phyloP scores from a whole-genome alignment of 371 early-diverging fungal genomes.

The Choanephora cucurbitarum region DNA sequence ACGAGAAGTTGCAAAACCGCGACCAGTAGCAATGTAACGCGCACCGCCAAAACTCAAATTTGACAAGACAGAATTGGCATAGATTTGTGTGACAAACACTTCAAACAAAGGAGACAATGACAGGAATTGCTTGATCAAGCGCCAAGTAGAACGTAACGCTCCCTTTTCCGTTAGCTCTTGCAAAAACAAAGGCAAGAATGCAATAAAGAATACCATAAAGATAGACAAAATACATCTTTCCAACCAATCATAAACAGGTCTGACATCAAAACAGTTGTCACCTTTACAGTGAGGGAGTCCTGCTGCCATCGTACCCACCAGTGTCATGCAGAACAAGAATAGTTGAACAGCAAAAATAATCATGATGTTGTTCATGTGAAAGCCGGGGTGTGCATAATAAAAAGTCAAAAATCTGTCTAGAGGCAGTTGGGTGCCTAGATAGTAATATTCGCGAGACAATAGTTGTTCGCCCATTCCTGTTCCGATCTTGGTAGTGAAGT shows the following conservation, averaged over 20 bases:
- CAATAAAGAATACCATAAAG: constrained; percentile 78
- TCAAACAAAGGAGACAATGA: constrained; percentile 88
- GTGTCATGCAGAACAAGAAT: constrained; percentile 79
- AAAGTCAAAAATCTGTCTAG: constrained; percentile 86
- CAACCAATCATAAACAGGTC: constrained; percentile 81
- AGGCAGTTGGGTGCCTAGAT: constrained; percentile 81
- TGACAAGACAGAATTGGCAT: constrained; percentile 79
- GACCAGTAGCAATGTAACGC: constrained; percentile 86
- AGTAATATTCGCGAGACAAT: constrained; percentile 88
- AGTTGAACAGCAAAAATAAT: constrained; percentile 86
- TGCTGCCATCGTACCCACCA: constrained; percentile 71
- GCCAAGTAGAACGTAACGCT: constrained; percentile 65
- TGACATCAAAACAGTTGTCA: constrained; percentile 69
- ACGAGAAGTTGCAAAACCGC: constrained; percentile 88
- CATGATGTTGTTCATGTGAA: constrained; percentile 91
- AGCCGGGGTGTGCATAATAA: constrained; percentile 88
- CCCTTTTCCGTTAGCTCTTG: constrained; percentile 90
- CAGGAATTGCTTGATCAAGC: constrained; percentile 82
- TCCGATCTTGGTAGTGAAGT: constrained; percentile 89
- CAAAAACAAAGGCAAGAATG: constrained; percentile 84
- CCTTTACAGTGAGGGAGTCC: constrained; percentile 55
- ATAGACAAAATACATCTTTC: constrained; percentile 77
- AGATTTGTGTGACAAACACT: constrained; percentile 89
- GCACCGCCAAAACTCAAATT: constrained; percentile 88
- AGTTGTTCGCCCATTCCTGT: constrained; percentile 93